Conservation (phyloP, 2,329 filamentous ascomycete genomes). For the Claviceps pusilla region DNA sequence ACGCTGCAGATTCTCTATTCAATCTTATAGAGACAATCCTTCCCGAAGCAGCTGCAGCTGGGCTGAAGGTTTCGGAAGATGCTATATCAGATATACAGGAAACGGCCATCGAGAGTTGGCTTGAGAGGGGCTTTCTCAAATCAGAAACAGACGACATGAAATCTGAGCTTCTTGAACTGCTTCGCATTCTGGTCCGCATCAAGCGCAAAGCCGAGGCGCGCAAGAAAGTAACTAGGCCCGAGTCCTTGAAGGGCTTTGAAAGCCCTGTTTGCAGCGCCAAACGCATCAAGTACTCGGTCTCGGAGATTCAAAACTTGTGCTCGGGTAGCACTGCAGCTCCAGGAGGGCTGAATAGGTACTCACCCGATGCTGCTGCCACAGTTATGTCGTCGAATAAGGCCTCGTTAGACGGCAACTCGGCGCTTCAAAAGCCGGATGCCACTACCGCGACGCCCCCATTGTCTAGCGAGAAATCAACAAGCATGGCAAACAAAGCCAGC, state of each 20-base stretch:
- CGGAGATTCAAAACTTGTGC: slow-evolving; percentile 1
- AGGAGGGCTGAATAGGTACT: background rate
- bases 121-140: slow-evolving; percentile 12
- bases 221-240: slow-evolving; percentile 1
- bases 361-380: background rate
- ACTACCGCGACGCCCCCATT: background rate
- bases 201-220: slow-evolving; percentile 10
- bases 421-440: background rate
- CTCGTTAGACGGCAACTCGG: background rate
- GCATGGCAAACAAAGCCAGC: background rate
- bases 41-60: slow-evolving; percentile 5
- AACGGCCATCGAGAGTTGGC: slow-evolving; percentile 13
- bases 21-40: slow-evolving; percentile 8
- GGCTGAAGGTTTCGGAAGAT: slow-evolving; percentile 4
- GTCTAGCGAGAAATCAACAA: background rate
- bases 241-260: background rate
- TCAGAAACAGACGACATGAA: slow-evolving; percentile 11
- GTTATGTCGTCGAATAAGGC: slow-evolving; percentile 1
- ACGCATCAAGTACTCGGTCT: slow-evolving; percentile 1
- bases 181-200: slow-evolving; percentile 11
- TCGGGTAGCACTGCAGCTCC: background rate
- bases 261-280: background rate
- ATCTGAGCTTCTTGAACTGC: slow-evolving; percentile 8
- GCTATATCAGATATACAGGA: slow-evolving; percentile 12
- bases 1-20: slow-evolving; percentile 8